These are phyloP conservation scores for Vigna radiata DNA, from an alignment of 306 rosid species.

Conservation along the genomic window DNA sequence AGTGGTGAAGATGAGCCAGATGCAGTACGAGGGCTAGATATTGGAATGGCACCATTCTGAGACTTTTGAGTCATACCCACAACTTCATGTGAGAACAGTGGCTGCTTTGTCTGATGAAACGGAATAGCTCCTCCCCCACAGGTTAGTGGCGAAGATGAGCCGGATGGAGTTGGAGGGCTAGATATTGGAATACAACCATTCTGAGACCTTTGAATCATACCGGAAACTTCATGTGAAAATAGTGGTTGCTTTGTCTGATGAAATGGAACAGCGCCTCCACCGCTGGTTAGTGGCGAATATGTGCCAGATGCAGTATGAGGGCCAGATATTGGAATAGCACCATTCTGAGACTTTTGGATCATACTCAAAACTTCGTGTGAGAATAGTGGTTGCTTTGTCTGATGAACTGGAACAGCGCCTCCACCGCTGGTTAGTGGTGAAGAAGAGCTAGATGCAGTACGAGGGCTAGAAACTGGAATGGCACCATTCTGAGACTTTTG, in stretches of 20 bases:
- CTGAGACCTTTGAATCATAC: conserved; percentile 52
- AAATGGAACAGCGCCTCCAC: conserved; percentile 65
- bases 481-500: conserved; percentile 51
- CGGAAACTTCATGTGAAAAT: conserved; percentile 54
- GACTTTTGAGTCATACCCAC: conserved; percentile 51
- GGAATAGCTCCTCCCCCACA: conserved; percentile 66
- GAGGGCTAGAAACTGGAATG: conserved; percentile 48
- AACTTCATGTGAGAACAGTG: conserved; percentile 56
- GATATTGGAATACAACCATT: conserved; percentile 21
- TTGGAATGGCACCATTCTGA: conserved; percentile 31
- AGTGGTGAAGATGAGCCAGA: conserved; percentile 83
- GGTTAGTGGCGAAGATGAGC: conserved; percentile 71
- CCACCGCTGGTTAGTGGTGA: conserved; percentile 68
- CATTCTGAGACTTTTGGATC: conserved; percentile 51
- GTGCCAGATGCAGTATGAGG: conserved; percentile 76
- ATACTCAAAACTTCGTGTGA: conserved; percentile 52
- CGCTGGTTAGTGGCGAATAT: conserved; percentile 67
- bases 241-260: conserved; percentile 57
- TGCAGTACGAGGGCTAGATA: conserved; percentile 59
- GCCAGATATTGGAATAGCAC: conserved; percentile 36
- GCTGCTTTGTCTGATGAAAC: conserved; percentile 58
- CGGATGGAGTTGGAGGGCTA: conserved; percentile 69
- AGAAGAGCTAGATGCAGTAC: conserved; percentile 70
- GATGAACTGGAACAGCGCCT: conserved; percentile 63
- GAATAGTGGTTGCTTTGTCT: conserved; percentile 57